phyloP scores from a whole-genome alignment of 2,329 filamentous ascomycete genomes.

The Fusarium sp. region DNA sequence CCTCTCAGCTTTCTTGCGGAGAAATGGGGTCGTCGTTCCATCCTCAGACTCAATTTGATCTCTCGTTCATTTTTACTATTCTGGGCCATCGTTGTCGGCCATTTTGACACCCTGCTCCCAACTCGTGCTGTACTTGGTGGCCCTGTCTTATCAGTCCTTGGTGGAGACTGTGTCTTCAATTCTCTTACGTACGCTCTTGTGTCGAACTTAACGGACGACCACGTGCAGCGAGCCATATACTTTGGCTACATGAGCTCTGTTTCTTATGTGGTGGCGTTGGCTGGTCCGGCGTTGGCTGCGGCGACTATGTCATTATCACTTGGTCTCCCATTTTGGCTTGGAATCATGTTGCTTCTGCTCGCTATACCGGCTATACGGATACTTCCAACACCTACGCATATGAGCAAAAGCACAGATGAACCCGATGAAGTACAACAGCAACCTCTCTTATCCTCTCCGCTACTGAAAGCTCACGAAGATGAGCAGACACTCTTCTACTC shows the following conservation, averaged over 20 bases:
- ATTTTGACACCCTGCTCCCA: constrained; percentile 36
- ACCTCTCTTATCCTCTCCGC: constrained; percentile 56
- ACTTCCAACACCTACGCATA: constrained; percentile 11
- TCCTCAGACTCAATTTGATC: constrained; percentile 60
- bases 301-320: constrained; percentile 59
- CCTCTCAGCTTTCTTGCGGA: constrained; percentile 61
- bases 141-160: constrained; percentile 59
- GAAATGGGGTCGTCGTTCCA: constrained; percentile 54
- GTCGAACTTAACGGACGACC: constrained; percentile 58
- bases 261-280: constrained; percentile 60
- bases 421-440: constrained; percentile 51
- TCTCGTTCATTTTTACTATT: constrained; percentile 49
- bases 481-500: constrained; percentile 33
- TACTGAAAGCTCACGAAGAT: constrained; percentile 53
- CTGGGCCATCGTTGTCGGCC: constrained; percentile 43
- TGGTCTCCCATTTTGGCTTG: constrained; percentile 57
- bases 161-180: constrained; percentile 64
- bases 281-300: constrained; percentile 61
- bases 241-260: constrained; percentile 65
- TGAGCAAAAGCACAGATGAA: neutral
- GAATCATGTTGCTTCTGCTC: constrained; percentile 30
- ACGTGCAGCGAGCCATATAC: constrained; percentile 60
- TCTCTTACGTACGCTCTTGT: constrained; percentile 62
- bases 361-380: constrained; percentile 33
- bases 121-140: constrained; percentile 54